A percentile compares a stretch with the other conserved stretches of the same genome.
phyloP scores from a whole-genome alignment of 2,329 filamentous ascomycete genomes.

The Pseudocercospora eumusae region DNA sequence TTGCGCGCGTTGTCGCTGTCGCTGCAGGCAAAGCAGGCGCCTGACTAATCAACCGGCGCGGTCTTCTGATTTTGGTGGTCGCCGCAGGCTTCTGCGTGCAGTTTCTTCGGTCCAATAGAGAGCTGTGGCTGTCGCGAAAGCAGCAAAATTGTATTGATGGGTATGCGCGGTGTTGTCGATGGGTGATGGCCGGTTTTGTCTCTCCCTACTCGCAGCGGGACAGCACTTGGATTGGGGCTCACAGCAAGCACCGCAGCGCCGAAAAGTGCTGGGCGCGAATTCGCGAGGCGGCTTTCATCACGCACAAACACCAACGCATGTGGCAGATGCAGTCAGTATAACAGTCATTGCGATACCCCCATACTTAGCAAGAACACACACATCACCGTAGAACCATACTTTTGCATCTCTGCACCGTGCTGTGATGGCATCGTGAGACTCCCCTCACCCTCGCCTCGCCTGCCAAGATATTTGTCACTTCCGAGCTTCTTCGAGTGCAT shows the following conservation, averaged over 20 bases:
- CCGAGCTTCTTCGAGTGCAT: not conserved
- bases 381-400: not conserved
- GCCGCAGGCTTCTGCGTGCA: slow-evolving; percentile 8
- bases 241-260: not conserved
- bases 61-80: slow-evolving; percentile 10
- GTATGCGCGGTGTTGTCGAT: slow-evolving; percentile 7
- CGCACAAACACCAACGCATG: not conserved
- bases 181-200: slow-evolving; percentile 3
- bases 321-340: not conserved
- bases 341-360: too few species aligned
- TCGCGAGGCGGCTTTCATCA: not conserved
- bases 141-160: slow-evolving; percentile 19
- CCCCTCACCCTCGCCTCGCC: not conserved
- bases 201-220: slow-evolving; percentile 7
- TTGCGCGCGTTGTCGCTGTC: slow-evolving; percentile 20
- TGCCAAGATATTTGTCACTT: not conserved
- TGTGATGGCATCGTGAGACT: not conserved
- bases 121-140: slow-evolving; percentile 23
- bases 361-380: not conserved
- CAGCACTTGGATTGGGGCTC: slow-evolving; percentile 3
- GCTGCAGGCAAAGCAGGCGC: slow-evolving; percentile 2
- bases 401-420: not conserved
- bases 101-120: slow-evolving; percentile 24
- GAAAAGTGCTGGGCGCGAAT: not conserved
- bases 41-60: slow-evolving; percentile 25